Percentiles rank a stretch among this genome's conserved stretches.
These are phyloP conservation scores for Skeletonema marinoi DNA, from an alignment of 108 stramenopile genomes.

Conservation along the genomic window DNA sequence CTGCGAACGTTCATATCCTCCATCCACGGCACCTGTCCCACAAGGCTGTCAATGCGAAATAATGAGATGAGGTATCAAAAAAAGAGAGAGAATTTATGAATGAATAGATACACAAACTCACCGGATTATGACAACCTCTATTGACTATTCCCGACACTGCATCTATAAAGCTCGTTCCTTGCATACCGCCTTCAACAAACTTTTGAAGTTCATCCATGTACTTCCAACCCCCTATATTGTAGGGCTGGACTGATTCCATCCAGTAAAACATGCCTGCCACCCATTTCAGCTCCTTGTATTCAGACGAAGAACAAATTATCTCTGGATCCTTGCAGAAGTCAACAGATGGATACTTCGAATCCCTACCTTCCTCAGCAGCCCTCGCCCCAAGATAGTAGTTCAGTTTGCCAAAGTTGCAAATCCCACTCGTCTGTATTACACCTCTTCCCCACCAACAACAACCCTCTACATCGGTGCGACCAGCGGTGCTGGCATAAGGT, in stretches of 20 bases:
- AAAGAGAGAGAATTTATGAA: too few relatives aligned
- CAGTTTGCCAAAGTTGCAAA: conserved; percentile 32
- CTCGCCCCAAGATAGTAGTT: conserved; percentile 9
- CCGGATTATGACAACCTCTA: conserved; percentile 38
- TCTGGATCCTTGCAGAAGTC: conserved; percentile 33
- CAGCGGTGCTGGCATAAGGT: neutral
- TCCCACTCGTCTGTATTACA: conserved; percentile 4
- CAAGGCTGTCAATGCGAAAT: neutral
- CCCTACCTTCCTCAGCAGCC: conserved; percentile 15
- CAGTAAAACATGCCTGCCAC: conserved; percentile 56
- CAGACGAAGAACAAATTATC: conserved; percentile 7
- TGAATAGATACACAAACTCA: neutral
- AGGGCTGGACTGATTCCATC: conserved; percentile 46
- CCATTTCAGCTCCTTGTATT: conserved; percentile 32
- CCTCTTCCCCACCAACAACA: conserved; percentile 30
- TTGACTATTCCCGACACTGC: conserved; percentile 30
- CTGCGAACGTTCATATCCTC: conserved; percentile 15
- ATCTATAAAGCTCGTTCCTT: conserved; percentile 23
- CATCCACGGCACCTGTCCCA: neutral
- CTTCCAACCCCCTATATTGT: conserved; percentile 42
- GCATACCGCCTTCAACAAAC: conserved; percentile 40
- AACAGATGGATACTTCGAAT: neutral
- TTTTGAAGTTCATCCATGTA: conserved; percentile 29
- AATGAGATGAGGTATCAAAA: too few relatives aligned
- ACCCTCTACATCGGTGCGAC: conserved; percentile 15